Evolutionary conservation across 2,329 filamentous ascomycete species (phyloP).

Genomic region (Colletotrichum liaoningense): DNA sequence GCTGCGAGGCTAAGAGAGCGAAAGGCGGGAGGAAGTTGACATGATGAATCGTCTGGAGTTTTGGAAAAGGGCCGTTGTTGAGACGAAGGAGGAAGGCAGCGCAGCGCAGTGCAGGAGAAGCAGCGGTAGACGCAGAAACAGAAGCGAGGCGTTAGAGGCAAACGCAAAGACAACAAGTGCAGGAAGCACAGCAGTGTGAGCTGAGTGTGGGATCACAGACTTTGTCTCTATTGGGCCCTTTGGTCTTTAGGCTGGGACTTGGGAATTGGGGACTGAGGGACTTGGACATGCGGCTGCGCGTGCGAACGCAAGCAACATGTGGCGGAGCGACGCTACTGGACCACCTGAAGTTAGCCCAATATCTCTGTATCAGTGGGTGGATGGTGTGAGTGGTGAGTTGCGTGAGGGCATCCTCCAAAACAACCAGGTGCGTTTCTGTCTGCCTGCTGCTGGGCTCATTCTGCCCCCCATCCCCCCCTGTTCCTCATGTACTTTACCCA

Average conservation of each 20-base stretch:
- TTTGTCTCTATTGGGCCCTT: not conserved
- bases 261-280: not conserved
- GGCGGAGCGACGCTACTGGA: constrained; percentile 29
- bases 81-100: constrained; percentile 25
- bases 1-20: constrained; percentile 26
- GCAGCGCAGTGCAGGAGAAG: not conserved
- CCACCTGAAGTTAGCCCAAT: constrained; percentile 7
- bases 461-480: not conserved
- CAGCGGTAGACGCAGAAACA: not conserved
- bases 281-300: not conserved
- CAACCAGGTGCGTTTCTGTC: constrained; percentile 17
- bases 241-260: not conserved
- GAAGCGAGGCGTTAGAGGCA: not conserved
- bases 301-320: constrained; percentile 23
- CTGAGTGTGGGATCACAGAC: constrained; percentile 4
- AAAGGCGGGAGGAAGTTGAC: constrained; percentile 12
- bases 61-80: constrained; percentile 25
- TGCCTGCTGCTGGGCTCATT: constrained; percentile 12
- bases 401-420: not conserved
- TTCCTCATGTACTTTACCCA: constrained; percentile 1
- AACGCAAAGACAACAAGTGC: not conserved
- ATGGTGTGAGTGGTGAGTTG: too few relatives aligned
- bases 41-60: constrained; percentile 34
- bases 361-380: too few relatives aligned
- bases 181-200: not conserved